Base-by-base conservation (phyloP, 2,329 filamentous ascomycete species). In the Nannizzia gypsea region DNA sequence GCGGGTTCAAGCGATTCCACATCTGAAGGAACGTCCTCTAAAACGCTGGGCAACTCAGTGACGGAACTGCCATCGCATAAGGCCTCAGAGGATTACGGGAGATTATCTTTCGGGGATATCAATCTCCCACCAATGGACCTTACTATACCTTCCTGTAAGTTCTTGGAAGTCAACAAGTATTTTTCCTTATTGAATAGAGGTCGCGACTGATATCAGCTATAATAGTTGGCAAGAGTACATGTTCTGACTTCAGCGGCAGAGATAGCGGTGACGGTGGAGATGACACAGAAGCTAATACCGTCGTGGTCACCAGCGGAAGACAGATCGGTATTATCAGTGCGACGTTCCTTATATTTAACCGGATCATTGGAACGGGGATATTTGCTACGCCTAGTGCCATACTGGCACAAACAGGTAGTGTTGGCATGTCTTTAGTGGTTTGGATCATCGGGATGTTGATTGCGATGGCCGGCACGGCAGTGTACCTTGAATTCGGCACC, bases 401-500 rank as follows among this genome's bases (percentile, higher is more conserved):
- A 56, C 67, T 80, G 22, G 65, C 67, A 1, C 67, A 75, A 63
- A 76, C 73, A 1, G 73, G 76, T 1, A 79, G 76, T 62, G 72
- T 79, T 38, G 77, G 76, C 4, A 69, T 75, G 15, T 74, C 77
- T 28, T 63, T 80, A n/a, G 68, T 78, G 24, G 75, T 80, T 64
- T 80, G 78, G 78, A 73, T 76, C 2, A 65, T 75, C 5, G 78
- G 78, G 3, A 77, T 74, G 11, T 17, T 77, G 2, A 78, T 80
- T 67, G 76, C 77, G 5, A 72, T 76, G 67, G 74, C 76, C 63
- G 72, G 74, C 63, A 76, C 69, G 6, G 70, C 68, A 9, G 68
- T 71, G 9, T 80, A 79, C 59, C 67, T 80, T 34, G 78, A 80
- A 70, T 78, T 76, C 67, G 78, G 78, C 40, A 78, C 76, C 57